Conservation (phyloP, 2,329 filamentous ascomycete species). For the Lachnellula cervina region DNA sequence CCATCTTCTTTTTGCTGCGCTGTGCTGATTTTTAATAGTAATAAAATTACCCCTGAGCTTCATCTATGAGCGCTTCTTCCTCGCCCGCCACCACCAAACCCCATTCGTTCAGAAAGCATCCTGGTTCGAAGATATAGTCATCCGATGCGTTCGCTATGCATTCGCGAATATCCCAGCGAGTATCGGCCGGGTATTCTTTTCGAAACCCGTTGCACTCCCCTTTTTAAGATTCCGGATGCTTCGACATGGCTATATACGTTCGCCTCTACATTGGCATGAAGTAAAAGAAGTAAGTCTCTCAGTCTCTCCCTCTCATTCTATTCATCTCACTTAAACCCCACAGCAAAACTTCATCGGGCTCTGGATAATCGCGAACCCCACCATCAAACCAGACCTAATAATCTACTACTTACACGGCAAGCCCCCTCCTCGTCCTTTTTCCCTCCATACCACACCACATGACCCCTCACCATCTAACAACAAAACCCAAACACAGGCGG, state of each 20-base stretch:
- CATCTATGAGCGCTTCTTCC: constrained; percentile 52
- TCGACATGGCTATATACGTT: constrained; percentile 60
- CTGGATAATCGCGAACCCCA: constrained; percentile 62
- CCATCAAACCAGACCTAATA: constrained; percentile 65
- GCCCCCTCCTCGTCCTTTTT: constrained; percentile 15
- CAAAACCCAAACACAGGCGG: constrained; percentile 49
- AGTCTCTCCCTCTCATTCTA: neutral
- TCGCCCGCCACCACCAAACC: constrained; percentile 40
- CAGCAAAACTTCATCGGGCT: constrained; percentile 55
- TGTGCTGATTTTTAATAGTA: constrained; percentile 37
- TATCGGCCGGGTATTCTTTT: constrained; percentile 73
- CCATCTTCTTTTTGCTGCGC: neutral
- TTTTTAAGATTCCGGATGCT: constrained; percentile 73
- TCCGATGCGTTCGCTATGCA: constrained; percentile 72
- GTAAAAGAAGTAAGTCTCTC: constrained; percentile 43
- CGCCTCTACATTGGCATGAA: constrained; percentile 61
- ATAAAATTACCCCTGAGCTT: constrained; percentile 55
- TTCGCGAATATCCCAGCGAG: constrained; percentile 66
- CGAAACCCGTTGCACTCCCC: constrained; percentile 65
- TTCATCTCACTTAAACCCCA: constrained; percentile 14
- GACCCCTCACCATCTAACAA: neutral
- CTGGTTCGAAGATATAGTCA: constrained; percentile 70
- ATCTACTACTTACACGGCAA: constrained; percentile 76
- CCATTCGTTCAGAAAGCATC: constrained; percentile 67
- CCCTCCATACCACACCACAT: neutral